phyloP scores from a whole-genome alignment of 805 yeast genomes.

The Candida lessepsii region DNA sequence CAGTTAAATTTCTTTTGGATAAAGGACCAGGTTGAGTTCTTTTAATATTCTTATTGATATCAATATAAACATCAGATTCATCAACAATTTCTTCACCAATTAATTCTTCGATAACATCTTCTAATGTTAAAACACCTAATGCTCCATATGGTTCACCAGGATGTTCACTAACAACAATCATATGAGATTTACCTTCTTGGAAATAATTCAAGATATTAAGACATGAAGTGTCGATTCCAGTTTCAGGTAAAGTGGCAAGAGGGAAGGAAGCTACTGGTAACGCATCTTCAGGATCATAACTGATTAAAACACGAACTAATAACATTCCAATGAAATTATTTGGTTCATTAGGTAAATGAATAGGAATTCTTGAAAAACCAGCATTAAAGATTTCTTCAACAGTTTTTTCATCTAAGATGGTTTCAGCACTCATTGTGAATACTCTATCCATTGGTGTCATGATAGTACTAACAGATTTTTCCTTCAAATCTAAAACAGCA shows the following conservation, averaged over 20 bases:
- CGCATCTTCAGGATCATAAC: slow-evolving; percentile 96
- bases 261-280: slow-evolving; percentile 92
- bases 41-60: slow-evolving; percentile 84
- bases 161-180: slow-evolving; percentile 84
- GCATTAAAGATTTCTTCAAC: slow-evolving; percentile 90
- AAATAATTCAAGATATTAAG: slow-evolving; percentile 90
- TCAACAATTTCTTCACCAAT: slow-evolving; percentile 98
- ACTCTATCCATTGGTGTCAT: slow-evolving; percentile 95
- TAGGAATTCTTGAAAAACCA: slow-evolving; percentile 94
- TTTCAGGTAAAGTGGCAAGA: slow-evolving; percentile 93
- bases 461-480: slow-evolving; percentile 77
- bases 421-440: slow-evolving; percentile 82
- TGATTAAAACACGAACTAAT: slow-evolving; percentile 84
- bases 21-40: slow-evolving; percentile 74
- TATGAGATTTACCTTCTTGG: slow-evolving; percentile 97
- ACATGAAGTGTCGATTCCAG: slow-evolving; percentile 88
- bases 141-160: slow-evolving; percentile 89
- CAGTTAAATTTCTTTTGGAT: slow-evolving; percentile 64
- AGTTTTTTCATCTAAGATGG: slow-evolving; percentile 74
- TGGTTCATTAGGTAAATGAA: slow-evolving; percentile 86
- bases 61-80: slow-evolving; percentile 91
- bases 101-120: slow-evolving; percentile 96
- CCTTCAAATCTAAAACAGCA: slow-evolving; percentile 91
- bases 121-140: slow-evolving; percentile 86
- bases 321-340: slow-evolving; percentile 93